Conservation (phyloP, 2,329 filamentous ascomycete genomes). For the Claviceps sorghi region DNA sequence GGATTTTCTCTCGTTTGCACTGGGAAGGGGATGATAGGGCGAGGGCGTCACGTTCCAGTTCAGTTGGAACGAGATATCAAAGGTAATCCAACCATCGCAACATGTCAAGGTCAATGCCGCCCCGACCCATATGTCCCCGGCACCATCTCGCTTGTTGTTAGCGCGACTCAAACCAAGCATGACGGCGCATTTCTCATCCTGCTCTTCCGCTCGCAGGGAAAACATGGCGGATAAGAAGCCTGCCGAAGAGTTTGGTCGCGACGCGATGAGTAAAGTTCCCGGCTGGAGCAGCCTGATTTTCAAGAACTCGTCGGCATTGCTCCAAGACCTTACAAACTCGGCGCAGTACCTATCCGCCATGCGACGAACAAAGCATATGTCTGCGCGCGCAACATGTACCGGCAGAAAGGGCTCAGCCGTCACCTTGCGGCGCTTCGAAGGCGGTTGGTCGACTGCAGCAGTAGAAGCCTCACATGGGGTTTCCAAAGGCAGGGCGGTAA, state of each 20-base stretch:
- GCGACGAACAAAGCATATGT: slow-evolving; percentile 15
- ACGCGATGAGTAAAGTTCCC: slow-evolving; percentile 9
- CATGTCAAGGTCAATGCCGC: slow-evolving; percentile 18
- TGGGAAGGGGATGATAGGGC: slow-evolving; percentile 17
- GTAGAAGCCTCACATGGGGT: slow-evolving; percentile 3
- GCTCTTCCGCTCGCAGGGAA: slow-evolving; percentile 12
- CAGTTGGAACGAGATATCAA: slow-evolving; percentile 22
- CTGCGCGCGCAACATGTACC: slow-evolving; percentile 14
- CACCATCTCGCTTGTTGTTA: slow-evolving; percentile 8
- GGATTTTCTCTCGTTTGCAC: slow-evolving; percentile 13
- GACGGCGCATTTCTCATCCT: slow-evolving; percentile 6
- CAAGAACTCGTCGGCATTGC: slow-evolving; percentile 12
- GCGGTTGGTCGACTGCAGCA: slow-evolving; percentile 7
- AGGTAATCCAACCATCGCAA: slow-evolving; percentile 10
- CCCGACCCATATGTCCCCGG: slow-evolving; percentile 22
- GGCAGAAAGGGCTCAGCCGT: slow-evolving; percentile 5
- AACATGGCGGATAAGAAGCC: slow-evolving; percentile 8
- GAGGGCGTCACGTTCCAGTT: slow-evolving; percentile 29
- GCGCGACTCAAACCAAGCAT: slow-evolving; percentile 10
- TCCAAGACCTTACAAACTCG: slow-evolving; percentile 5
- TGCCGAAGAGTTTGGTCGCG: slow-evolving; percentile 6
- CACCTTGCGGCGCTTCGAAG: slow-evolving; percentile 19
- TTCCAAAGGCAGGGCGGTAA: slow-evolving; percentile 11
- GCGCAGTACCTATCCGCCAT: slow-evolving; percentile 7
- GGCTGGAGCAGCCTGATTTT: slow-evolving; percentile 6